These are phyloP conservation scores for Dothideomycetes sp. DNA, from an alignment of 2,329 filamentous ascomycete genomes.

Conservation along the genomic window DNA sequence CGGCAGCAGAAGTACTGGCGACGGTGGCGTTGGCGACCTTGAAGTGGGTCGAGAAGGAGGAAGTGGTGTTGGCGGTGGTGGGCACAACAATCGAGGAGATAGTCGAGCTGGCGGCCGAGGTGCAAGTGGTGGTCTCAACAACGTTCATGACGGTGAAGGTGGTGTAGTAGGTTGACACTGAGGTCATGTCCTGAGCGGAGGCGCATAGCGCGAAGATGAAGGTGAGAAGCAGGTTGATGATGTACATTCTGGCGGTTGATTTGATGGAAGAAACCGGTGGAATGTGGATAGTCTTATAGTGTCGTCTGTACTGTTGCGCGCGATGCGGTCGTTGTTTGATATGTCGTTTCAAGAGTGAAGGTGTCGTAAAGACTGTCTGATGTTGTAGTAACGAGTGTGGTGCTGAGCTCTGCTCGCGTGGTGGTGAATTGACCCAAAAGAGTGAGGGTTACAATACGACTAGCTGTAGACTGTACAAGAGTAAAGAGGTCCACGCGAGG, in stretches of 20 bases:
- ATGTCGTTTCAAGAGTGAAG: background rate
- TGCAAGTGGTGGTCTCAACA: slow-evolving; percentile 6
- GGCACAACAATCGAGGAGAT: background rate
- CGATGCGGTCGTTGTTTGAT: background rate
- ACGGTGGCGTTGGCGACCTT: slow-evolving; percentile 1
- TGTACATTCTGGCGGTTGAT: slow-evolving; percentile 8
- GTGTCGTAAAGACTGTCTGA: too few species aligned
- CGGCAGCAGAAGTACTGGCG: slow-evolving; percentile 2
- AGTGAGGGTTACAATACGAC: background rate
- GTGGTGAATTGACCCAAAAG: background rate
- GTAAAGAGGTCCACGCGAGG: background rate
- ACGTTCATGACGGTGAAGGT: slow-evolving; percentile 9
- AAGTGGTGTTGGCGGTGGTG: slow-evolving; percentile 1
- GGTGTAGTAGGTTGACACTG: slow-evolving; percentile 9
- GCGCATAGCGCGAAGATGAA: slow-evolving; percentile 7
- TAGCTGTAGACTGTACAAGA: background rate
- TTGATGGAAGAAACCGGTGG: too few species aligned
- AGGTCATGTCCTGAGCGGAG: slow-evolving; percentile 6
- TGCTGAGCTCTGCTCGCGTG: background rate
- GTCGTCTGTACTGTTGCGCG: background rate
- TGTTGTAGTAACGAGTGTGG: background rate
- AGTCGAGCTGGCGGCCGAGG: background rate
- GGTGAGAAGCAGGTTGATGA: slow-evolving; percentile 8
- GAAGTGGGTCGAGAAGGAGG: slow-evolving; percentile 2
- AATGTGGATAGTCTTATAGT: too few species aligned